These are phyloP conservation scores for Suillus hirtellus DNA, from an alignment of 768 basidiomycete genomes.

Conservation along the genomic window DNA sequence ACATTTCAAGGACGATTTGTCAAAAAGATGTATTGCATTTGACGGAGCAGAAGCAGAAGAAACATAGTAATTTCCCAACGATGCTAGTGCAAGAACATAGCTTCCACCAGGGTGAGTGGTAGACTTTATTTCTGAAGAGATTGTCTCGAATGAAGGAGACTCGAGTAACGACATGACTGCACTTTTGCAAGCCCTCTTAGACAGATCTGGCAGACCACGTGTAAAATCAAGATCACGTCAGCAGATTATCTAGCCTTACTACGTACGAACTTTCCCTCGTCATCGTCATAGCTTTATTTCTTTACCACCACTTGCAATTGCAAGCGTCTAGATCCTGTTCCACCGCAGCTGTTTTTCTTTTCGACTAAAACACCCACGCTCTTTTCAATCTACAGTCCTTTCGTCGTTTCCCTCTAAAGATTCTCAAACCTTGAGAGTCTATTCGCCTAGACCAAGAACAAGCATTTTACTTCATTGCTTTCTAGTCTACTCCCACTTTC, in stretches of 20 bases:
- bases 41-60: conserved; percentile 61
- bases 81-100: conserved; percentile 64
- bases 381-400: conserved; percentile 29
- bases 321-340: conserved; percentile 10
- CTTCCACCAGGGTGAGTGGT: conserved; percentile 40
- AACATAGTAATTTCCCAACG: conserved; percentile 53
- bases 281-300: conserved; percentile 7
- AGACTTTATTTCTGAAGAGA: conserved; percentile 29
- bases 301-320: conserved; percentile 14
- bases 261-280: conserved; percentile 2
- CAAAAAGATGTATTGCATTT: conserved; percentile 67
- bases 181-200: background rate
- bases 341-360: conserved; percentile 8
- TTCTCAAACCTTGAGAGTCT: conserved; percentile 13
- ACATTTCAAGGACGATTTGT: conserved; percentile 52
- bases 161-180: conserved; percentile 26
- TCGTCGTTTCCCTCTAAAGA: background rate
- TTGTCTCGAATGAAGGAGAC: conserved; percentile 24
- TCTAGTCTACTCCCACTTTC: conserved; percentile 5
- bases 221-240: conserved; percentile 9
- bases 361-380: conserved; percentile 24
- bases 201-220: conserved; percentile 1
- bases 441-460: conserved; percentile 10
- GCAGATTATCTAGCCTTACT: conserved; percentile 9
- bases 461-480: background rate